phyloP scores from a whole-genome alignment of 371 early-diverging fungal species.

The Zychaea mexicana region DNA sequence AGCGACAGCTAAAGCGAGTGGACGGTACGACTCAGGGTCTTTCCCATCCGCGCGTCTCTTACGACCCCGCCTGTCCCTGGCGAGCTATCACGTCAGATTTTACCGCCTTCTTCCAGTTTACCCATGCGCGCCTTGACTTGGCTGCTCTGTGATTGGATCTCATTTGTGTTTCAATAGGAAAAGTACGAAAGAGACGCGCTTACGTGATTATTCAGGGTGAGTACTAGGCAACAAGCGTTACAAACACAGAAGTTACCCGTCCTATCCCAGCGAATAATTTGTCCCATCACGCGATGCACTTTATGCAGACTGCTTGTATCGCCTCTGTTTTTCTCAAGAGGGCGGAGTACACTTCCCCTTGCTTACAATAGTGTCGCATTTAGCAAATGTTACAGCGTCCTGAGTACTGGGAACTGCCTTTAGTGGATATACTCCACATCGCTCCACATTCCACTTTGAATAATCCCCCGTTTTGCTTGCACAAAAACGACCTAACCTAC shows the following conservation, averaged over 20 bases:
- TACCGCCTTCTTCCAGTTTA: constrained; percentile 1
- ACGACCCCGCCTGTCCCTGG: neutral
- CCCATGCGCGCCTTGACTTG: neutral
- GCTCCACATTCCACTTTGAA: neutral
- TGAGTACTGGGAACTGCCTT: neutral
- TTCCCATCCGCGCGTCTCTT: neutral
- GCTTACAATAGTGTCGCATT: neutral
- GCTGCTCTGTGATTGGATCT: neutral
- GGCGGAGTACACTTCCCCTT: neutral
- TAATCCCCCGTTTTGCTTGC: neutral
- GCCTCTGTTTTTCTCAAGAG: neutral
- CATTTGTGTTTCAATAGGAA: neutral
- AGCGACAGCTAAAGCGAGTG: no score
- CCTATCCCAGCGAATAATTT: neutral
- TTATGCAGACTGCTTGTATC: neutral
- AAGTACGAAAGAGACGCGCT: neutral
- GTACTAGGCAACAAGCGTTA: neutral
- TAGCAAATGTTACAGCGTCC: neutral
- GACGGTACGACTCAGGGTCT: constrained; percentile 3
- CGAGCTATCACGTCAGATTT: neutral
- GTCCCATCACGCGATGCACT: neutral
- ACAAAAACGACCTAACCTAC: no score
- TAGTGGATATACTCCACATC: constrained; percentile 1
- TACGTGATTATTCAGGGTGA: constrained; percentile 2
- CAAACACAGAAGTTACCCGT: neutral